Evolutionary conservation across 306 rosid species (phyloP).

Genomic region (Cyclanthera cordifolia): DNA sequence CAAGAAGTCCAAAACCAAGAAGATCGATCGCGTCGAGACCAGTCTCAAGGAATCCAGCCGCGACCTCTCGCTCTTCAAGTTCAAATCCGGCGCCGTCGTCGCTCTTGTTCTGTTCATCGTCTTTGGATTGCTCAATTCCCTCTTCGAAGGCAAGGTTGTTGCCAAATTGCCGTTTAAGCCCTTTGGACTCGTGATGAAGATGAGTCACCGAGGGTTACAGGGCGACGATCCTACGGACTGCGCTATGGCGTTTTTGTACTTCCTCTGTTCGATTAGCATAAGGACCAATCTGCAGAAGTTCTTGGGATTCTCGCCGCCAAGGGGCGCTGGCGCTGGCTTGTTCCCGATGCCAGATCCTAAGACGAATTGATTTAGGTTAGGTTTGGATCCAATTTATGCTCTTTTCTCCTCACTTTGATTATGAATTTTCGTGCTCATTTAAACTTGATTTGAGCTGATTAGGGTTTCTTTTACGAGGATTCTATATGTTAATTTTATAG

Average conservation of each 20-base stretch:
- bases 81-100: conserved; percentile 94
- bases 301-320: conserved; percentile 85
- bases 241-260: conserved; percentile 91
- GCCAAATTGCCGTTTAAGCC: conserved; percentile 84
- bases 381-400: background rate
- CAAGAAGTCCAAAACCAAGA: conserved; percentile 86
- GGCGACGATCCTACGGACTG: conserved; percentile 87
- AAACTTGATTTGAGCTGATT: conserved; percentile 3
- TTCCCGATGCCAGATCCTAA: conserved; percentile 97
- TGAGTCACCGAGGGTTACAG: conserved; percentile 90
- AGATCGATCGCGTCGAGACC: conserved; percentile 95
- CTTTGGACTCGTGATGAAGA: conserved; percentile 73
- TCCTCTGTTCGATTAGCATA: conserved; percentile 88
- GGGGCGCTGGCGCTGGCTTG: conserved; percentile 73
- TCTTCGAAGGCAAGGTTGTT: conserved; percentile 81
- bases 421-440: background rate
- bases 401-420: background rate
- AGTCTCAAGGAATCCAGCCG: conserved; percentile 93
- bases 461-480: conserved; percentile 5
- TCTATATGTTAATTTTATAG: background rate
- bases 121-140: conserved; percentile 77
- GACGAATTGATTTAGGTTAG: conserved; percentile 46
- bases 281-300: conserved; percentile 92
- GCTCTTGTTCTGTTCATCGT: conserved; percentile 95
- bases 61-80: conserved; percentile 85